These are phyloP conservation scores for Fusarium nygamai DNA, from an alignment of 2,329 filamentous ascomycete genomes.

Conservation along the genomic window DNA sequence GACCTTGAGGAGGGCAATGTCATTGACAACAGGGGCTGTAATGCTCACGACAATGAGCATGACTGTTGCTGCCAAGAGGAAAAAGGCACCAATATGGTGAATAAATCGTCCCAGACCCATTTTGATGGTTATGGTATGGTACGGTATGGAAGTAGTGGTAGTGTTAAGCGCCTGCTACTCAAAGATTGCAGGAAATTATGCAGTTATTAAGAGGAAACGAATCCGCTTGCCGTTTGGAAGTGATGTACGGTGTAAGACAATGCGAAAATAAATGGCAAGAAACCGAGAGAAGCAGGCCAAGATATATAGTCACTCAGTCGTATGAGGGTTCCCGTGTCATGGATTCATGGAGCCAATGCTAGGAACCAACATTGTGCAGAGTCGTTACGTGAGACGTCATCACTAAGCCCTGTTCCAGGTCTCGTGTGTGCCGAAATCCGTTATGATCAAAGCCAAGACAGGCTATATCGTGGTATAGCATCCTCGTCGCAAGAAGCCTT, in stretches of 20 bases:
- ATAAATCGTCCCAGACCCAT: conserved; percentile 62
- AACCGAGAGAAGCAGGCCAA: conserved; percentile 10
- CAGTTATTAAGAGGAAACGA: not conserved
- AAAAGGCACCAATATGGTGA: conserved; percentile 67
- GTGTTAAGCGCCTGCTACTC: not conserved
- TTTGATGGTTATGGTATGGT: conserved; percentile 30
- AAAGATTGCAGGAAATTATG: not conserved
- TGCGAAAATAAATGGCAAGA: not conserved
- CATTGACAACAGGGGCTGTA: conserved; percentile 66
- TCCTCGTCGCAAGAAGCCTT: conserved; percentile 27
- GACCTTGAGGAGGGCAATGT: conserved; percentile 64
- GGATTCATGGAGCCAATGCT: not conserved
- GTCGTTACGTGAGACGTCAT: conserved; percentile 41
- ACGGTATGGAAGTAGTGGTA: not conserved
- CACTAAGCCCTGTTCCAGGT: conserved; percentile 30
- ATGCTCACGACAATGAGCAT: conserved; percentile 68
- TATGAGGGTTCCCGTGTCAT: conserved; percentile 5
- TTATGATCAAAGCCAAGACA: conserved; percentile 28
- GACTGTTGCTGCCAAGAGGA: conserved; percentile 64
- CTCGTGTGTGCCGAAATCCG: conserved; percentile 23
- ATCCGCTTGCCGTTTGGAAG: not conserved
- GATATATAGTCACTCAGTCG: conserved; percentile 21
- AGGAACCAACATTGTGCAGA: conserved; percentile 28
- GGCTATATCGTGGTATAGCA: conserved; percentile 16
- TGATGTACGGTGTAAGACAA: not conserved